Evolutionary conservation across 768 basidiomycete genomes (phyloP).

Genomic region (Boletus bicolor): DNA sequence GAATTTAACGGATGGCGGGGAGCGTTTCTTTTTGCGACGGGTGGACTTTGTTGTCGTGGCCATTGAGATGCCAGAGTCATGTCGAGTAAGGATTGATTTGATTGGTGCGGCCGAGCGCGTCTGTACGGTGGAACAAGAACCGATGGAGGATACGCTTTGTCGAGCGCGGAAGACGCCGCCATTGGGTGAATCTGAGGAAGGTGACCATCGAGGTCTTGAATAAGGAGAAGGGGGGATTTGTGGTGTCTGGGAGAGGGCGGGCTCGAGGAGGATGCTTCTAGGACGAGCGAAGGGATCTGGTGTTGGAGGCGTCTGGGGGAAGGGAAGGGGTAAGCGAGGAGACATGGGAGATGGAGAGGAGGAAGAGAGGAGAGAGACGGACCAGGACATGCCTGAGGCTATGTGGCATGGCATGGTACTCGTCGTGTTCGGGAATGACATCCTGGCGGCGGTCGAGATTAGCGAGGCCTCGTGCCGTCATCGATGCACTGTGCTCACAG

Average conservation of each 20-base stretch:
- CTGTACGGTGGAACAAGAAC: constrained; percentile 30
- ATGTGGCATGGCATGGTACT: constrained; percentile 28
- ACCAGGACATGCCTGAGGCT: constrained; percentile 31
- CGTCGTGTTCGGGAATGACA: constrained; percentile 28
- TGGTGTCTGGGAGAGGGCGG: neutral
- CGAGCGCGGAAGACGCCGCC: constrained; percentile 26
- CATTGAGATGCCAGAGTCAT: constrained; percentile 47
- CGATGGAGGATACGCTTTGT: constrained; percentile 40
- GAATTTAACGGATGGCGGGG: constrained; percentile 60
- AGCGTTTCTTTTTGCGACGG: constrained; percentile 30
- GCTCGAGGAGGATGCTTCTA: constrained; percentile 31
- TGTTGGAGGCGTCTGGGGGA: constrained; percentile 23
- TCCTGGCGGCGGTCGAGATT: constrained; percentile 26
- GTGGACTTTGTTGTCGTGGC: constrained; percentile 27
- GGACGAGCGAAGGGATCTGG: constrained; percentile 15
- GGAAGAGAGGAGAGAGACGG: constrained; percentile 7
- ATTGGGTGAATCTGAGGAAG: constrained; percentile 16
- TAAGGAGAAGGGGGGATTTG: constrained; percentile 15
- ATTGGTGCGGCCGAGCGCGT: constrained; percentile 26
- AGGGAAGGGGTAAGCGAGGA: neutral
- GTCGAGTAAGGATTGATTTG: constrained; percentile 59
- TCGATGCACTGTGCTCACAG: constrained; percentile 25
- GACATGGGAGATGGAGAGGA: constrained; percentile 2
- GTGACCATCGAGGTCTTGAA: constrained; percentile 19
- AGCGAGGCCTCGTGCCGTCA: constrained; percentile 18